A percentile compares a stretch with the other conserved stretches of the same genome.
Conservation (phyloP, 129 eudicot genomes). For the Lactuca saligna region DNA sequence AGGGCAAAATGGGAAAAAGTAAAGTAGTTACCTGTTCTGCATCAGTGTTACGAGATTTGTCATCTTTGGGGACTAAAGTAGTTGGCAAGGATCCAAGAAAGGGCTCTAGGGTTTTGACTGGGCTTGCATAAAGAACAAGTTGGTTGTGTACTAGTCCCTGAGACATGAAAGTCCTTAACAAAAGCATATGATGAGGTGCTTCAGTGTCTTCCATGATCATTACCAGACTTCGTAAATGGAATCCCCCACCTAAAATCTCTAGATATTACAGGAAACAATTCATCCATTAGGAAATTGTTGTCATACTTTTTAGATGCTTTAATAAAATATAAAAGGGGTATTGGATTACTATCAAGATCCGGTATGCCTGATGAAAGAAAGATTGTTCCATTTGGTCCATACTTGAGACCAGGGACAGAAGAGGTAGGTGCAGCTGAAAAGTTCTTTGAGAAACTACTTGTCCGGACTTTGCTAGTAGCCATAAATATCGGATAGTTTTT, state of each 20-base stretch:
- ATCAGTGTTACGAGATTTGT: slow-evolving; percentile 50
- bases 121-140: slow-evolving; percentile 83
- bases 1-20: slow-evolving; percentile 8
- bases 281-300: not conserved
- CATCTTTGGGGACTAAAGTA: no score
- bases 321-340: slow-evolving; percentile 6
- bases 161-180: slow-evolving; percentile 88
- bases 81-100: slow-evolving; percentile 90
- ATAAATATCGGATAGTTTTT: slow-evolving; percentile 18
- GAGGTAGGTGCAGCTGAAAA: no score
- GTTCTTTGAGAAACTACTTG: no score
- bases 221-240: slow-evolving; percentile 80
- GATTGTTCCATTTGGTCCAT: no score
- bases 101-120: slow-evolving; percentile 67
- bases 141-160: slow-evolving; percentile 90
- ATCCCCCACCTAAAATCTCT: no score
- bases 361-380: slow-evolving; percentile 93
- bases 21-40: slow-evolving; percentile 53
- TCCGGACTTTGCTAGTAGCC: slow-evolving; percentile 58
- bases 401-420: no score
- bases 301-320: slow-evolving; percentile 12
- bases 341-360: slow-evolving; percentile 81
- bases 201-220: no score
- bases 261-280: slow-evolving; percentile 6
- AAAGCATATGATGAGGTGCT: slow-evolving; percentile 98